These are phyloP conservation scores for Boletus insuetus DNA, from an alignment of 768 basidiomycete species.

Conservation along the genomic window DNA sequence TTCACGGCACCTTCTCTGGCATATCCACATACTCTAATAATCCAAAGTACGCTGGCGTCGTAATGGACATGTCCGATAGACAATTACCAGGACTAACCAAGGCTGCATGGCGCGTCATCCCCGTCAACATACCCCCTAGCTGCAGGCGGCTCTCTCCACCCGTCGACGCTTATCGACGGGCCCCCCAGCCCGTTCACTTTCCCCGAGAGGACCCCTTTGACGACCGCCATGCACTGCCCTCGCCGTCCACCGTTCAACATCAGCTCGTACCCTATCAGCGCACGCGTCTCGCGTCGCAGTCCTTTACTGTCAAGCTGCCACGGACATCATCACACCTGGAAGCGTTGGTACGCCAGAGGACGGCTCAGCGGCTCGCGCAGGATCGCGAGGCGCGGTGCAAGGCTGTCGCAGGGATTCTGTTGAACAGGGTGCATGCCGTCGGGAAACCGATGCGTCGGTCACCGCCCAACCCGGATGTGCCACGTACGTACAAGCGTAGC, in stretches of 20 bases:
- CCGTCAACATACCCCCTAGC: slow-evolving; percentile 20
- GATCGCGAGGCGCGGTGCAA: slow-evolving; percentile 43
- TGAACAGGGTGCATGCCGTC: slow-evolving; percentile 50
- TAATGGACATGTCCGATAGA: slow-evolving; percentile 21
- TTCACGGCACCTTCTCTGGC: slow-evolving; percentile 32
- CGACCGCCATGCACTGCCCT: slow-evolving; percentile 20
- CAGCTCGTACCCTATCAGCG: slow-evolving; percentile 21
- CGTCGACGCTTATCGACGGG: slow-evolving; percentile 10
- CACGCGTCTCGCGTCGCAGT: slow-evolving; percentile 29
- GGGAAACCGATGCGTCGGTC: slow-evolving; percentile 53
- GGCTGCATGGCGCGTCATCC: slow-evolving; percentile 25
- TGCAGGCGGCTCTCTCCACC: slow-evolving; percentile 28
- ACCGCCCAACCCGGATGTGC: slow-evolving; percentile 25
- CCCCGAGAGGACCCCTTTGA: slow-evolving; percentile 28
- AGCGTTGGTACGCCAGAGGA: slow-evolving; percentile 28
- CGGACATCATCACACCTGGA: slow-evolving; percentile 19
- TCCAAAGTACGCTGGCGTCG: slow-evolving; percentile 29
- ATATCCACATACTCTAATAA: slow-evolving; percentile 21
- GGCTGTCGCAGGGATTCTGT: slow-evolving; percentile 57
- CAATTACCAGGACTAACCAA: slow-evolving; percentile 25
- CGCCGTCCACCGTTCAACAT: slow-evolving; percentile 1
- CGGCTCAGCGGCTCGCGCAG: slow-evolving; percentile 31
- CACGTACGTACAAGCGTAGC: slow-evolving; percentile 50
- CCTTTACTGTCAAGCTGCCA: slow-evolving; percentile 26
- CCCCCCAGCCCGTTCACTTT: slow-evolving; percentile 17